A percentile compares a stretch with the other conserved stretches of the same genome.
Conservation (phyloP, 306 rosid species). For the Sicyos edulis region DNA sequence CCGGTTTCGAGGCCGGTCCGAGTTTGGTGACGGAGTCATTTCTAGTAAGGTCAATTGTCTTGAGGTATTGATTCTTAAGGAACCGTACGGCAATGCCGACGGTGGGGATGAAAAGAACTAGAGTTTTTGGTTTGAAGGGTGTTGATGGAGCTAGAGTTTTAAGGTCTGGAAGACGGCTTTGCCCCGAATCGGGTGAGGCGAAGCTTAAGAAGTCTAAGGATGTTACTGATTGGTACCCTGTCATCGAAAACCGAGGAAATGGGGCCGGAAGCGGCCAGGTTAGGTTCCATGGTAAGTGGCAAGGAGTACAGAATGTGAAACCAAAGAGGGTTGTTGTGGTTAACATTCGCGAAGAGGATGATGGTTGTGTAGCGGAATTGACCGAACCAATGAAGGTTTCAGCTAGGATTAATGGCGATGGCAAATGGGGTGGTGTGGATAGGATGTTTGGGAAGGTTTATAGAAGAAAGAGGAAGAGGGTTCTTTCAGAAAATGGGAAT, state of each 20-base stretch:
- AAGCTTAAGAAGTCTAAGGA: slow-evolving; percentile 37
- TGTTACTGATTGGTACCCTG: slow-evolving; percentile 40
- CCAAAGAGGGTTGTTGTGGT: slow-evolving; percentile 10
- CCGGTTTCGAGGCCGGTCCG: not conserved
- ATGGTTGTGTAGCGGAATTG: not conserved
- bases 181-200: slow-evolving; percentile 47
- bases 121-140: slow-evolving; percentile 63
- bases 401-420: not conserved
- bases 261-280: slow-evolving; percentile 12
- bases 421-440: slow-evolving; percentile 15
- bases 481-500: not conserved
- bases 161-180: slow-evolving; percentile 59
- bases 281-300: slow-evolving; percentile 14
- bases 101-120: slow-evolving; percentile 66
- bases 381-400: slow-evolving; percentile 6
- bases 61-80: slow-evolving; percentile 20
- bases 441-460: slow-evolving; percentile 47
- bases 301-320: slow-evolving; percentile 15
- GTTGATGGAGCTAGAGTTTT: slow-evolving; percentile 50
- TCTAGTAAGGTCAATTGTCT: not conserved
- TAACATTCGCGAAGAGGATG: not conserved
- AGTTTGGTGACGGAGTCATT: not conserved
- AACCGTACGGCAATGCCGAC: slow-evolving; percentile 52
- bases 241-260: slow-evolving; percentile 19
- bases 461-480: slow-evolving; percentile 46